Conservation (phyloP, 2,329 filamentous ascomycete genomes). For the Fusarium musae region DNA sequence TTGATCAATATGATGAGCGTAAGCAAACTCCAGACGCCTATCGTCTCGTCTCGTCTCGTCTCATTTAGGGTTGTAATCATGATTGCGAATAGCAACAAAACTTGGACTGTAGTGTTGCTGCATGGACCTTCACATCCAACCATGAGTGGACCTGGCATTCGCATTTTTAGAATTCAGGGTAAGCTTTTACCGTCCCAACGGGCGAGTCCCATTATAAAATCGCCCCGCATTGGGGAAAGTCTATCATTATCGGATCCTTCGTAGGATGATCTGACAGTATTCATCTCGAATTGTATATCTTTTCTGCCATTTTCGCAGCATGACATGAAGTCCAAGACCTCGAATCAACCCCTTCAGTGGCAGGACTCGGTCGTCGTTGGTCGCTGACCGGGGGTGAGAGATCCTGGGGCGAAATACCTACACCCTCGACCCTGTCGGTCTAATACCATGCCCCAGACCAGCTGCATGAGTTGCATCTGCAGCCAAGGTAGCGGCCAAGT, state of each 20-base stretch:
- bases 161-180: constrained; percentile 6
- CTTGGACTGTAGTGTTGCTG: neutral
- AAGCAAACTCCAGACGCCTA: constrained; percentile 5
- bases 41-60: neutral
- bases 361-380: constrained; percentile 25
- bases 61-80: neutral
- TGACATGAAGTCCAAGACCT: constrained; percentile 14
- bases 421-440: constrained; percentile 4
- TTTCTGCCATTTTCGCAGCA: neutral
- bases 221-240: constrained; percentile 14
- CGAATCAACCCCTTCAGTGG: constrained; percentile 24
- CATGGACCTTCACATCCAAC: constrained; percentile 10
- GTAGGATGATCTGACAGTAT: constrained; percentile 29
- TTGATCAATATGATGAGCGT: constrained; percentile 11
- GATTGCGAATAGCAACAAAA: neutral
- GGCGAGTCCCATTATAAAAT: constrained; percentile 13
- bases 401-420: constrained; percentile 27
- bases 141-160: constrained; percentile 10
- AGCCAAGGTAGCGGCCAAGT: constrained; percentile 17
- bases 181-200: constrained; percentile 5
- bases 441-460: constrained; percentile 32
- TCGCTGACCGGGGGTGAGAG: constrained; percentile 15
- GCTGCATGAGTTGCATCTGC: constrained; percentile 32
- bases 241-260: constrained; percentile 16
- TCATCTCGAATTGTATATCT: constrained; percentile 8